Evolutionary conservation across 129 eudicot species (phyloP), one percentile per base, ranked within the genome.

Genomic region (Glebionis coronaria): DNA sequence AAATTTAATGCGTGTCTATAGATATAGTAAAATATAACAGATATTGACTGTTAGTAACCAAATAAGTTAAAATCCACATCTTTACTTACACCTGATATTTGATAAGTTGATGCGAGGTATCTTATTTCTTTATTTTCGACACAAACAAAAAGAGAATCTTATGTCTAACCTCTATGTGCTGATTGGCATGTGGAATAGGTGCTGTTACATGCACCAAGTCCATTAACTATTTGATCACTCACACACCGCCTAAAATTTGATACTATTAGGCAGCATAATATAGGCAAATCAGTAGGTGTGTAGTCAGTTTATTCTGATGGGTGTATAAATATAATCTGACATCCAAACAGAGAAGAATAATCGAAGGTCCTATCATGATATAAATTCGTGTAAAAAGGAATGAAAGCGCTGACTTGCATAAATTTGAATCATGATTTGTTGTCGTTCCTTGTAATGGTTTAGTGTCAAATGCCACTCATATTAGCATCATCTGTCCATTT

Each of bases 331-430:
- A 35, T 75, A 75, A 67, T 66, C 55, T 5, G 42, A 75, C 47
- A 68, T 63, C 71, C 7, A 52, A 42, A 63, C 25, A 14, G 56
- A 63, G n/a, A 57, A 70, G 58, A 67, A 67, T 74, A 67, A 67
- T 74, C 59, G 23, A 25, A 3, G 46, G 57, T 63, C 71, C 44
- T 67, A 54, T 60, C 65, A 61, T 27, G 70, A 76, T 54, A 51
- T 40, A 28, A 52, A 40, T 52, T 61, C 19, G 64, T 42, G 74
- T n/a, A n/a, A n/a, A 75, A 67, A 35, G 68, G 68, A 75, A 73
- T 63, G 78, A 64, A 64, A 73, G 66, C 42, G 78, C 66, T 73
- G 78, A 73, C 78, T 55, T 73, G 47, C 14, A 45, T 56, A 19
- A 5, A 31, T 35, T 56, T 28, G 68, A 38, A 61, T 13, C 49